These are phyloP conservation scores for Isatis tinctoria DNA, from an alignment of 345 rosid species.

Conservation along the genomic window DNA sequence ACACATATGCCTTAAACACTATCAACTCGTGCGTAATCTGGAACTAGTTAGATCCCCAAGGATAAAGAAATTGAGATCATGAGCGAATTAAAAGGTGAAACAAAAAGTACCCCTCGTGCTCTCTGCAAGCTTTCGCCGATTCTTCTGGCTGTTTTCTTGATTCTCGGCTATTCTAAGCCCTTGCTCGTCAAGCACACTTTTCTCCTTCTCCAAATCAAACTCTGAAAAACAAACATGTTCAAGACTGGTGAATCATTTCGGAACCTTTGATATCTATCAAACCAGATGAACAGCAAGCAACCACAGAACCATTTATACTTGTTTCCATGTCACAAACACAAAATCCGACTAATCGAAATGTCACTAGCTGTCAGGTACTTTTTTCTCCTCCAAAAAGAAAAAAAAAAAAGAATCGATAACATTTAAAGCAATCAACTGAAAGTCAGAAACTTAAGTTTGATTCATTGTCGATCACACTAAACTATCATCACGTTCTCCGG, in stretches of 20 bases:
- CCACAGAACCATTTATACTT: background rate
- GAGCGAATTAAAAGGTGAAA: background rate
- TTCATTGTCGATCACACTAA: constrained; percentile 17
- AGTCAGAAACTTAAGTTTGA: background rate
- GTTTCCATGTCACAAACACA: background rate
- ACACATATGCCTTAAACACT: background rate
- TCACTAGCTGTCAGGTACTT: background rate
- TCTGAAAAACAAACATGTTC: constrained; percentile 38
- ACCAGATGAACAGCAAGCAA: background rate
- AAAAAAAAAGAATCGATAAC: background rate
- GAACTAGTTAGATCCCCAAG: no score
- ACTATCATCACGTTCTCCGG: constrained; percentile 7
- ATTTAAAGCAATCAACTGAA: background rate
- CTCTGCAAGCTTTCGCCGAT: constrained; percentile 96
- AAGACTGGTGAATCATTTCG: background rate
- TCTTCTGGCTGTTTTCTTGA: constrained; percentile 93
- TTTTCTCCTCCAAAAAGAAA: no score
- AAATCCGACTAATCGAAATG: background rate
- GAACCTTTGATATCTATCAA: background rate
- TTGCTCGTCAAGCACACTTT: constrained; percentile 81
- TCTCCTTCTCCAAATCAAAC: constrained; percentile 93
- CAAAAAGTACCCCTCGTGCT: constrained; percentile 76
- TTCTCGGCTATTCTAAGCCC: constrained; percentile 94
- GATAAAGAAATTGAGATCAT: background rate
- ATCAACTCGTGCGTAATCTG: background rate